Evolutionary conservation across 108 stramenopile genomes (phyloP), one percentile per base, ranked within the genome.

Genomic region (Nitzschia inconspicua): DNA sequence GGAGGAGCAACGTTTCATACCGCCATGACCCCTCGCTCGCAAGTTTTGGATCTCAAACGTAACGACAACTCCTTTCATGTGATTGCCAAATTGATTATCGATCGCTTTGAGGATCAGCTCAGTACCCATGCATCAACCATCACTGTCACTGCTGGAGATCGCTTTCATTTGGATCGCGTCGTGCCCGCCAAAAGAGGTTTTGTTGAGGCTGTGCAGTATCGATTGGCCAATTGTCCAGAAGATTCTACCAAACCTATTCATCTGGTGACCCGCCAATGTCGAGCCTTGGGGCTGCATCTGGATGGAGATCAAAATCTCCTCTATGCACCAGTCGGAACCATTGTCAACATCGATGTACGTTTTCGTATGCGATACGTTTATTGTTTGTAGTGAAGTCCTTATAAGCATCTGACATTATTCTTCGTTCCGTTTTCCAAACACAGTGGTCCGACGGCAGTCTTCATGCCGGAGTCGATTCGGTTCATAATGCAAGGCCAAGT

Each of bases 41-140:
- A 14, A 60, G 32, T 46, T 32, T 48, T 80, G 19, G 85, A 91
- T 63, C 65, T 91, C 30, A 71, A 47, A 49, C 31, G 70, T 50
- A 88, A 88, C 36, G 89, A 91, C 52, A 82, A 74, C 36, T 68
- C 80, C 4, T 88, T 84, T 67, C 83, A 82, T 56, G 76, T 86
- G 24, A 53, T 91, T 37, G 90, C 85, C 16, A 84, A 61, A 34
- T 44, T 88, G 36, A 44, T 88, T 7, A 72, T 83, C 9, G 75
- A 83, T 26, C 70, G 71, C 9, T 76, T 83, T 22, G 49, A 74
- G 31, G 66, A 82, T 11, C 68, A 76, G 16, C 32, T 83, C 16
- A 27, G 68, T 2, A 41, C 51, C 22, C 57, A 39, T 25, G 63
- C 28, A 14, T 55, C 37, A 31, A 50, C 58, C 48, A 53, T 82